These are phyloP conservation scores for Citrullus mucosospermus DNA, from an alignment of 306 rosid species.

Conservation along the genomic window DNA sequence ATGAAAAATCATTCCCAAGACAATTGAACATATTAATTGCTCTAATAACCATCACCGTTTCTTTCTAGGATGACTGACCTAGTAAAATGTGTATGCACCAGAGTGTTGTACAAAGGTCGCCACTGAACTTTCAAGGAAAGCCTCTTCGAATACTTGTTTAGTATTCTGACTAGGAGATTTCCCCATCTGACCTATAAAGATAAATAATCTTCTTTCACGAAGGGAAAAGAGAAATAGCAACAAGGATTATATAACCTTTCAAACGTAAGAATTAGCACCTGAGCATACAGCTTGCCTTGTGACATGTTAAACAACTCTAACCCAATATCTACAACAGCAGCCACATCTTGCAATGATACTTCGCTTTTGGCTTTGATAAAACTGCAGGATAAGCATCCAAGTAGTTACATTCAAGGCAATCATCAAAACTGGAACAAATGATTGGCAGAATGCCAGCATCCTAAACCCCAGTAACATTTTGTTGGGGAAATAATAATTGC, in stretches of 20 bases:
- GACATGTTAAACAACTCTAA: conserved; percentile 61
- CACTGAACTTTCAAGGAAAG: conserved; percentile 56
- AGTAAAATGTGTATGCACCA: conserved; percentile 75
- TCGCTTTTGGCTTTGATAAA: conserved; percentile 93
- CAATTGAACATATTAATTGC: not conserved
- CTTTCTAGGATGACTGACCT: conserved; percentile 36
- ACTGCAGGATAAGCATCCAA: conserved; percentile 29
- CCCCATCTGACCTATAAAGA: conserved; percentile 97
- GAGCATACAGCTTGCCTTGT: conserved; percentile 73
- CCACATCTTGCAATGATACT: conserved; percentile 67
- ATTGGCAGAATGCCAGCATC: not conserved
- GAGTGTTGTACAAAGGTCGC: conserved; percentile 80
- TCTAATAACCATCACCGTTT: not conserved
- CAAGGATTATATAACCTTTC: conserved; percentile 17
- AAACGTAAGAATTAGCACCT: conserved; percentile 40
- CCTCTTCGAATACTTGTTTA: conserved; percentile 75
- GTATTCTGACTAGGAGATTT: conserved; percentile 64
- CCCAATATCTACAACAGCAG: conserved; percentile 46
- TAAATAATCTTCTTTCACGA: conserved; percentile 24
- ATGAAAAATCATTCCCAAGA: not conserved
- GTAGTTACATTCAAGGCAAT: conserved; percentile 1
- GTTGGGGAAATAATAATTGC: not conserved
- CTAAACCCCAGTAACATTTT: not conserved
- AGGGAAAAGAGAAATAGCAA: not conserved
- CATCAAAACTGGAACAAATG: conserved; percentile 2